A percentile compares a stretch with the other conserved stretches of the same genome.
Evolutionary conservation across 2,329 filamentous ascomycete species (phyloP).

Genomic region (Sclerotinia spermophila): DNA sequence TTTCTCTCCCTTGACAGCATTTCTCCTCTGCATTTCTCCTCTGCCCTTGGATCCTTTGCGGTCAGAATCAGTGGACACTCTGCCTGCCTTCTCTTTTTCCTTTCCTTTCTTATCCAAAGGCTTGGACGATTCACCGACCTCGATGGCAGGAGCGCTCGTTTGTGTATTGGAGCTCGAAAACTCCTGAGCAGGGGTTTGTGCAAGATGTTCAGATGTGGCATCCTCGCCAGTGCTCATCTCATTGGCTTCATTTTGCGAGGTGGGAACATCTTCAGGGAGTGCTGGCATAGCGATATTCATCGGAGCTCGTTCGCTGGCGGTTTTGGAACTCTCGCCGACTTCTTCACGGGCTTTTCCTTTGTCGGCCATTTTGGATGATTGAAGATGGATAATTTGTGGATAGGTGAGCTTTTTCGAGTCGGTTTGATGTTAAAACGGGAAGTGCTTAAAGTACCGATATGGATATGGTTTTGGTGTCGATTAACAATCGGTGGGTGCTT

Average conservation of each 20-base stretch:
- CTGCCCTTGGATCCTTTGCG: not conserved
- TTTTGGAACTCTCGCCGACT: not conserved
- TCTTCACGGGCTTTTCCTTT: not conserved
- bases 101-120: not conserved
- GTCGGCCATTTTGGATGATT: not conserved
- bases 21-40: not conserved
- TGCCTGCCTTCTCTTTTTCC: not conserved
- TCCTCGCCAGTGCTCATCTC: not conserved
- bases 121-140: not conserved
- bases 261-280: not conserved
- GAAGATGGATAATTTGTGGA: not conserved
- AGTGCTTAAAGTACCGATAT: no score
- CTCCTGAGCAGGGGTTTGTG: not conserved
- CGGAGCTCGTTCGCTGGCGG: not conserved
- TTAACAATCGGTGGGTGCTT: not conserved
- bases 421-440: no score
- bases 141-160: no score
- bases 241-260: not conserved
- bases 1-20: not conserved
- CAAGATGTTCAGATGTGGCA: not conserved
- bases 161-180: not conserved
- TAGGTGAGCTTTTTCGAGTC: not conserved
- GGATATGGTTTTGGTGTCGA: not conserved
- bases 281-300: not conserved
- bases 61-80: not conserved